Base-by-base conservation (phyloP, 306 rosid species). In the Carpinus fangiana region DNA sequence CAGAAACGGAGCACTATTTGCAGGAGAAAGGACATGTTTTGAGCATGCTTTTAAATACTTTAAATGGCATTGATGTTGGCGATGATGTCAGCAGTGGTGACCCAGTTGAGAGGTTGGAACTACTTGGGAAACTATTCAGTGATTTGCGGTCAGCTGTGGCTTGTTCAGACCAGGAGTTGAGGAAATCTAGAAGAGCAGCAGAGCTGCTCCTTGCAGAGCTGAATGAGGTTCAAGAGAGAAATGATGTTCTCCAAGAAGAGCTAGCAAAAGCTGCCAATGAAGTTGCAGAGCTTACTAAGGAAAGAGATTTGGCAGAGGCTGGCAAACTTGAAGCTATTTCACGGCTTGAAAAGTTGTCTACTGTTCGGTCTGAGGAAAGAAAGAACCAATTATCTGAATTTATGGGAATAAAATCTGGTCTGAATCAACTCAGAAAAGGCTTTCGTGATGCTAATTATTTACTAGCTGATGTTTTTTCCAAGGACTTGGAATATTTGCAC, bases 221-320 rank as follows among this genome's bases (percentile, higher is more conserved):
- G 89, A 93, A 95, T 76, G 99, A 95, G 87, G 98, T 91, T 77
- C 98, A 95, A 90, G 99, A 95, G 80, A 95, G 97, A 83, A 95
- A 93, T 86, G 99, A 95, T 73, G 76, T 82, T 86, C 90, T 93
- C 77, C 99, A 91, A 79, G 99, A 95, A 80, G 97, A 95, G 87
- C 88, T 91, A 3, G 89, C 85, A 60, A 88, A 86, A 76, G 86
- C 83, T 81, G 84, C 79, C 3, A 68, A 64, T 65, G 97, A 92
- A 86, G 90, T 95, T 83, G 81, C 86, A 72, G 84, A 82, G 77
- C 77, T 87, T 78, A 85, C 89, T 76, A 90, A 77, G 83, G 94
- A 86, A 80, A 90, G 89, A 86, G 89, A 90, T 86, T 75, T 80
- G 70, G 87, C 94, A 5, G 90, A 90, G 84, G 90, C 87, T 72